These are phyloP conservation scores for Mucor plumbeus DNA, from an alignment of 371 early-diverging fungal species.

Conservation along the genomic window DNA sequence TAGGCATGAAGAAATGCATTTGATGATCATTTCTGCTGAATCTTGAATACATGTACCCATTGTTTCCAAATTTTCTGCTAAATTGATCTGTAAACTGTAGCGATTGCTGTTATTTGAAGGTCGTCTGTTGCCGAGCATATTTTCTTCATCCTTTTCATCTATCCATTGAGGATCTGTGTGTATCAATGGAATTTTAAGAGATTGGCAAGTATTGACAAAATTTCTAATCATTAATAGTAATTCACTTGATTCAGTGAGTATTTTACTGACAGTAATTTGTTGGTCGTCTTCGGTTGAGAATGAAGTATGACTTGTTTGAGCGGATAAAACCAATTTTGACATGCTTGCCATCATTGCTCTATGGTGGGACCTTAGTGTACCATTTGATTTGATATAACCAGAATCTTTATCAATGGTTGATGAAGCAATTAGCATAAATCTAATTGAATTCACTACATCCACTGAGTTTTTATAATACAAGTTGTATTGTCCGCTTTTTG, in stretches of 20 bases:
- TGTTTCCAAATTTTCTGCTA: slow-evolving; percentile 29
- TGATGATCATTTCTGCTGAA: slow-evolving; percentile 37
- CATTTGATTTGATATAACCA: slow-evolving; percentile 63
- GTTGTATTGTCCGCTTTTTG: slow-evolving; percentile 47
- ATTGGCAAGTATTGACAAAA: slow-evolving; percentile 40
- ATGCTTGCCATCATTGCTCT: slow-evolving; percentile 77
- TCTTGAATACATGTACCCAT: slow-evolving; percentile 34
- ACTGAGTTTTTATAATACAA: slow-evolving; percentile 59
- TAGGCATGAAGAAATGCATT: slow-evolving; percentile 13
- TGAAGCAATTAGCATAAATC: slow-evolving; percentile 82
- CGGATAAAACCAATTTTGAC: slow-evolving; percentile 76
- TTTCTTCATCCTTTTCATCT: neutral
- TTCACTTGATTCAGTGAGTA: slow-evolving; percentile 33
- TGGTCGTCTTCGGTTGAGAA: slow-evolving; percentile 60
- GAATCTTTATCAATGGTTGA: slow-evolving; percentile 70
- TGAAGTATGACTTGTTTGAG: slow-evolving; percentile 14
- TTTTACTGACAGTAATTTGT: slow-evolving; percentile 35
- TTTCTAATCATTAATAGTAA: slow-evolving; percentile 31
- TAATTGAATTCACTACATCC: slow-evolving; percentile 77
- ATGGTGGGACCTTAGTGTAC: slow-evolving; percentile 72
- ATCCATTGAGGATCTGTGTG: slow-evolving; percentile 27
- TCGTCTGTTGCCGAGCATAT: neutral
- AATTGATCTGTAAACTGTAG: slow-evolving; percentile 25
- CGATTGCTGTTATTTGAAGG: slow-evolving; percentile 2
- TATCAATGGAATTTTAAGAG: slow-evolving; percentile 22